A percentile compares a stretch with the other conserved stretches of the same genome.
phyloP scores from a whole-genome alignment of 805 yeast genomes.

The Pichia occidentalis region DNA sequence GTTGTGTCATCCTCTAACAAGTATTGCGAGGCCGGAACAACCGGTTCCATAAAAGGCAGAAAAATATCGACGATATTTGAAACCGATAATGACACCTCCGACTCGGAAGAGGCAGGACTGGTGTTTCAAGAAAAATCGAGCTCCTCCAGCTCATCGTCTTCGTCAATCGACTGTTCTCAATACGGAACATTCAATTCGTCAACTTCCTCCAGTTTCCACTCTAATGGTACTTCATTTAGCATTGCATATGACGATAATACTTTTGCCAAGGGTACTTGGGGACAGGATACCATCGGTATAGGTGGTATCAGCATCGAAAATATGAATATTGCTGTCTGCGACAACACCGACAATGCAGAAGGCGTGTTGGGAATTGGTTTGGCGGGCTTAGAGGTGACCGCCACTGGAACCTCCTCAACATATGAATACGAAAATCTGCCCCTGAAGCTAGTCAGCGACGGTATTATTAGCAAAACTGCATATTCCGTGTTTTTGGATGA shows the following conservation, averaged over 20 bases:
- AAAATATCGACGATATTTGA: background rate
- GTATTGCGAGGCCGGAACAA: slow-evolving; percentile 30
- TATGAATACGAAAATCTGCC: slow-evolving; percentile 65
- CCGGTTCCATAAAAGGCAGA: slow-evolving; percentile 9
- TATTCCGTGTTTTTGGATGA: slow-evolving; percentile 59
- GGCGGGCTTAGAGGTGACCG: slow-evolving; percentile 59
- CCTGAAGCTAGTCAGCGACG: slow-evolving; percentile 47
- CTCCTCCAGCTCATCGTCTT: slow-evolving; percentile 5
- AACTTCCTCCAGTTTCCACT: slow-evolving; percentile 33
- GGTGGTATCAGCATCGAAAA: slow-evolving; percentile 42
- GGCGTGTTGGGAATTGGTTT: slow-evolving; percentile 78
- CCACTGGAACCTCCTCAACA: slow-evolving; percentile 9
- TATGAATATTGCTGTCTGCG: slow-evolving; percentile 71
- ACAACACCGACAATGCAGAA: slow-evolving; percentile 50
- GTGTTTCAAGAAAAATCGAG: slow-evolving; percentile 2
- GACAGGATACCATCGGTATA: slow-evolving; percentile 51
- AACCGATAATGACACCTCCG: background rate
- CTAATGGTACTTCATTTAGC: slow-evolving; percentile 35
- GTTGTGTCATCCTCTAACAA: slow-evolving; percentile 46
- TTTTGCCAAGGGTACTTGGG: slow-evolving; percentile 49
- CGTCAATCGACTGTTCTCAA: slow-evolving; percentile 33
- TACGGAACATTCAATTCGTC: slow-evolving; percentile 44
- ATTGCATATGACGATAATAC: slow-evolving; percentile 46
- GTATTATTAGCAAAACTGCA: slow-evolving; percentile 46
- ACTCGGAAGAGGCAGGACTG: background rate